Evolutionary conservation across 2,329 filamentous ascomycete genomes (phyloP).

Genomic region (Tetracladium maxilliforme): DNA sequence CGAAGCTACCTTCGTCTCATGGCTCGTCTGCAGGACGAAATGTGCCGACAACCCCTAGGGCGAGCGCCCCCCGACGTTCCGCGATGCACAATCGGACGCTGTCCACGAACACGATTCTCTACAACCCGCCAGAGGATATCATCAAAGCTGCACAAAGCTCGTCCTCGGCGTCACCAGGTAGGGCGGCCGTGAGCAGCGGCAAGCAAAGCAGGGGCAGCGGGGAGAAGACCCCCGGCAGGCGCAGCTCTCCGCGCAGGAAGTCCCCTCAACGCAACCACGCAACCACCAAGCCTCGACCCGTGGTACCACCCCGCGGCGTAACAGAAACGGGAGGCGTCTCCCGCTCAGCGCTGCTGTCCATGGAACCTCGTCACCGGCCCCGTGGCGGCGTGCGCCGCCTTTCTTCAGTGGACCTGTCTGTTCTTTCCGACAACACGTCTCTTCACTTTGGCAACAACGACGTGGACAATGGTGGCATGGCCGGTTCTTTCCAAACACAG

Average conservation of each 20-base stretch:
- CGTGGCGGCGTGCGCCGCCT: too few relatives aligned
- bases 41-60: conserved; percentile 10
- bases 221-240: too few relatives aligned
- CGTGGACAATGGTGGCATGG: too few relatives aligned
- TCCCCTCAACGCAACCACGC: conserved; percentile 17
- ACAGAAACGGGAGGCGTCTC: too few relatives aligned
- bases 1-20: conserved; percentile 6
- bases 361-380: conserved; percentile 24
- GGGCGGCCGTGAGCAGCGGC: too few relatives aligned
- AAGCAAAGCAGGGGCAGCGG: too few relatives aligned
- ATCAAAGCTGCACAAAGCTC: conserved; percentile 25
- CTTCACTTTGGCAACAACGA: too few relatives aligned
- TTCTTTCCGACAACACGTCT: too few relatives aligned
- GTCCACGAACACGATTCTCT: conserved; percentile 74
- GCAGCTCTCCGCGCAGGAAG: too few relatives aligned
- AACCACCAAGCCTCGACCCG: conserved; percentile 38
- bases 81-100: conserved; percentile 51
- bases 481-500: conserved; percentile 69
- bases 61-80: conserved; percentile 10
- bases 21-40: conserved; percentile 15
- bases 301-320: conserved; percentile 35
- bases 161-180: conserved; percentile 21
- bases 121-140: too few relatives aligned
- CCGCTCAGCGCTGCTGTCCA: conserved; percentile 34
- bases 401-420: too few relatives aligned